Evolutionary conservation across 2,329 filamentous ascomycete species (phyloP).

Genomic region (Nakataea oryzae): DNA sequence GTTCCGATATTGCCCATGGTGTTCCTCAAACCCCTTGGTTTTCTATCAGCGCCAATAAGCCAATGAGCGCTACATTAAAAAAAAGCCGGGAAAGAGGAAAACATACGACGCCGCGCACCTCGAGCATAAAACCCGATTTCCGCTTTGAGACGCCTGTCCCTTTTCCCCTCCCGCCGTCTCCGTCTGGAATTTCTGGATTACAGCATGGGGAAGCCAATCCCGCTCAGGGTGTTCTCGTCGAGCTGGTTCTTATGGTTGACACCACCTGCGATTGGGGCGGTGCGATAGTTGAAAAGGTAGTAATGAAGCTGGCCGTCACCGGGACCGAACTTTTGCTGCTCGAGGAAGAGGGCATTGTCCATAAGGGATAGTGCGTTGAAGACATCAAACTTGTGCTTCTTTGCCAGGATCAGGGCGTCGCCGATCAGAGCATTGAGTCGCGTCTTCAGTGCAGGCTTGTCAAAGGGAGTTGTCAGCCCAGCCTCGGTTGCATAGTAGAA

Average conservation of each 20-base stretch:
- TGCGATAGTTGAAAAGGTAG: slow-evolving; percentile 95
- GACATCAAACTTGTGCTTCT: slow-evolving; percentile 79
- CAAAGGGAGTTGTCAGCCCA: slow-evolving; percentile 50
- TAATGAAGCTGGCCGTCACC: slow-evolving; percentile 94
- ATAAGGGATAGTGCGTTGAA: slow-evolving; percentile 92
- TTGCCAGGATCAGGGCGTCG: slow-evolving; percentile 81
- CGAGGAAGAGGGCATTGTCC: slow-evolving; percentile 88
- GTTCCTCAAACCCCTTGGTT: not conserved
- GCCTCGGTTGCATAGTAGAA: slow-evolving; percentile 92
- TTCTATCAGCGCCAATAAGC: not conserved
- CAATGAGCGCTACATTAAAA: not conserved
- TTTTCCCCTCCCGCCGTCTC: not conserved
- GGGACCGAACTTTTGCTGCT: slow-evolving; percentile 87
- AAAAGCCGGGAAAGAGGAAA: not conserved
- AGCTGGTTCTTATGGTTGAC: slow-evolving; percentile 70
- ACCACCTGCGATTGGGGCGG: slow-evolving; percentile 74
- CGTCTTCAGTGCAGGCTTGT: slow-evolving; percentile 55
- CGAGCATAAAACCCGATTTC: not conserved
- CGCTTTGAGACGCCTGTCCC: not conserved
- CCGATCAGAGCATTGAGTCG: slow-evolving; percentile 72
- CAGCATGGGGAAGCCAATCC: not conserved
- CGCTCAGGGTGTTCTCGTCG: not conserved
- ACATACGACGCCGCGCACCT: no score
- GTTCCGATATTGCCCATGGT: not conserved
- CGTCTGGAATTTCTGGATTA: not conserved